Evolutionary conservation across 1,284 basidiomycete genomes (phyloP).

Genomic region (Cryptococcus jaspeensis): DNA sequence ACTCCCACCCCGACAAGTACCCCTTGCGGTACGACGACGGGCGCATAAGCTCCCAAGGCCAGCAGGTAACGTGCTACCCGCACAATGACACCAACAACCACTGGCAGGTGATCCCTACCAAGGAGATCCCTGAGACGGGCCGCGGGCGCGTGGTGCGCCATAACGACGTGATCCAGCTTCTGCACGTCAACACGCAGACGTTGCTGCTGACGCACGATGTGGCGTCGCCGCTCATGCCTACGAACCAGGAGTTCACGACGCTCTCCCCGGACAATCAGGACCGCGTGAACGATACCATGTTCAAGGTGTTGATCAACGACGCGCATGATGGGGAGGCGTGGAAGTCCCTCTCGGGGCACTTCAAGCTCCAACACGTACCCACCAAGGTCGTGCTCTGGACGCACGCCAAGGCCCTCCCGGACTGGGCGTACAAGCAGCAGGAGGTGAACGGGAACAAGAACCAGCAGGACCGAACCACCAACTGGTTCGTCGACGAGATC

Average conservation of each 20-base stretch:
- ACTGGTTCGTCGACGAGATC: conserved; percentile 88
- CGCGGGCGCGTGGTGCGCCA: conserved; percentile 85
- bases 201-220: conserved; percentile 93
- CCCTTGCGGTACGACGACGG: conserved; percentile 95
- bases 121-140: conserved; percentile 82
- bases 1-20: conserved; percentile 87
- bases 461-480: conserved; percentile 71
- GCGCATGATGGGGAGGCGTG: conserved; percentile 72
- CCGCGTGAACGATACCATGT: conserved; percentile 81
- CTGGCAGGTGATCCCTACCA: conserved; percentile 94
- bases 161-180: conserved; percentile 81
- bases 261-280: conserved; percentile 65
- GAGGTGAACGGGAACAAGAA: conserved; percentile 99
- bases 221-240: conserved; percentile 93
- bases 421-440: conserved; percentile 96
- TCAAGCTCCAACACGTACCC: conserved; percentile 81
- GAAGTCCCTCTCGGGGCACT: conserved; percentile 89
- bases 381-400: conserved; percentile 96
- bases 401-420: conserved; percentile 76
- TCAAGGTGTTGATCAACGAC: conserved; percentile 71
- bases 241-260: conserved; percentile 98
- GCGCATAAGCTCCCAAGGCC: conserved; percentile 93
- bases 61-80: conserved; percentile 97
- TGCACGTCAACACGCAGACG: conserved; percentile 82
- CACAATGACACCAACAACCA: conserved; percentile 73